phyloP scores from a whole-genome alignment of 768 basidiomycete species.

The Psilocybe cubensis region DNA sequence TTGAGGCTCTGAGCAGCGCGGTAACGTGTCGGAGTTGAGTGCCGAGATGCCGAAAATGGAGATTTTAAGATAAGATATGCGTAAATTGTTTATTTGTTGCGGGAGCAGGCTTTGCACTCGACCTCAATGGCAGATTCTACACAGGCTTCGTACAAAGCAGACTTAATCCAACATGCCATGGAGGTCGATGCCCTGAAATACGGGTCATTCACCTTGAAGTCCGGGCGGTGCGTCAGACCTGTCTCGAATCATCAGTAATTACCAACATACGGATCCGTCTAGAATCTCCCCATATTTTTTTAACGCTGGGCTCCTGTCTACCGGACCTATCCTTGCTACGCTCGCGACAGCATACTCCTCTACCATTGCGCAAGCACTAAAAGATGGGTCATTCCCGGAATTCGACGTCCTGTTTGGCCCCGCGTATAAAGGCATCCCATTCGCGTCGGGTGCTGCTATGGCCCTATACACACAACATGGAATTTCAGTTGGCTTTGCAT shows the following conservation, averaged over 20 bases:
- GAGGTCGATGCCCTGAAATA: conserved; percentile 81
- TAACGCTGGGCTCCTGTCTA: conserved; percentile 89
- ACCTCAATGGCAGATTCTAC: conserved; percentile 7
- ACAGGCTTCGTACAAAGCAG: conserved; percentile 49
- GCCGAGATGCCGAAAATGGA: not conserved
- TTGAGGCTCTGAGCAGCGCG: not conserved
- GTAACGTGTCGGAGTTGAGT: not conserved
- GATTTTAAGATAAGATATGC: conserved; percentile 1
- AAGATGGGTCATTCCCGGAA: conserved; percentile 34
- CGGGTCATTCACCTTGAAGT: conserved; percentile 92
- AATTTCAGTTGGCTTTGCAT: conserved; percentile 77
- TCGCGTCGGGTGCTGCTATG: conserved; percentile 85
- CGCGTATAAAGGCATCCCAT: conserved; percentile 96
- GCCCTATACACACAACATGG: conserved; percentile 69
- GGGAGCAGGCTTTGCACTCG: not conserved
- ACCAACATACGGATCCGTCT: conserved; percentile 12
- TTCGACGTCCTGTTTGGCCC: conserved; percentile 94
- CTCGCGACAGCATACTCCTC: conserved; percentile 84
- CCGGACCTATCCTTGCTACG: conserved; percentile 77
- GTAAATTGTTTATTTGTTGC: not conserved
- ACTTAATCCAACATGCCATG: conserved; percentile 73
- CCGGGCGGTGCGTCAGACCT: conserved; percentile 72
- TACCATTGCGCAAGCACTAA: conserved; percentile 64
- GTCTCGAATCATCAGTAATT: not conserved
- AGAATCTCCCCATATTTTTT: conserved; percentile 96